phyloP scores from a whole-genome alignment of 306 rosid genomes.

The Cucumis hystrix region DNA sequence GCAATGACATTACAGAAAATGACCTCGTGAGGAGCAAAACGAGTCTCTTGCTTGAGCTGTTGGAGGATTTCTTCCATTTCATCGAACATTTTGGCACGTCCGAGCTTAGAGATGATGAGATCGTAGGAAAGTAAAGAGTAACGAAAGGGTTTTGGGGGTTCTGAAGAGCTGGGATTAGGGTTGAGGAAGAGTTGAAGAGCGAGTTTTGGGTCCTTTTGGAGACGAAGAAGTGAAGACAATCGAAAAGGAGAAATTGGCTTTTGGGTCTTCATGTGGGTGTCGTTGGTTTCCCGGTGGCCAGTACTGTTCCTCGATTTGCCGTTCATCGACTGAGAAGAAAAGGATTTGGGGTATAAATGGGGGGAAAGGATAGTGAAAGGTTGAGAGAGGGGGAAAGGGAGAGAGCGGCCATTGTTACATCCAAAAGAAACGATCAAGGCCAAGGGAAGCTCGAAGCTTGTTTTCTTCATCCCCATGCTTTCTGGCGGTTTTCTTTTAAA shows the following conservation, averaged over 20 bases:
- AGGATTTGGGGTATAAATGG: background rate
- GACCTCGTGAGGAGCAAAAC: constrained; percentile 34
- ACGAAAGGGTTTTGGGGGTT: constrained; percentile 26
- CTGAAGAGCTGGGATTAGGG: constrained; percentile 20
- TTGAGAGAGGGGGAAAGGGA: background rate
- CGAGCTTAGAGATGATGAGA: constrained; percentile 68
- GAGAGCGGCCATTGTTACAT: background rate
- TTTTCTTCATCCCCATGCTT: background rate
- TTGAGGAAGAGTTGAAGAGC: constrained; percentile 57
- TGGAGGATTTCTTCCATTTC: constrained; percentile 55
- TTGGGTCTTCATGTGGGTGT: constrained; percentile 20
- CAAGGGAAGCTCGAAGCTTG: background rate
- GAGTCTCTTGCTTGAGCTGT: constrained; percentile 34
- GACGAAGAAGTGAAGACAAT: constrained; percentile 59
- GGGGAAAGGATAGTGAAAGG: background rate
- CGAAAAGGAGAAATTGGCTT: constrained; percentile 57
- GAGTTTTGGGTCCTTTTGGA: constrained; percentile 38
- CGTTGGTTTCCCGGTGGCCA: background rate
- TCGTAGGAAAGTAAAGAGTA: constrained; percentile 55
- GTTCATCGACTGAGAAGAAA: background rate
- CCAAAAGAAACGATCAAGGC: background rate
- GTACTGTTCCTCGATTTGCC: background rate
- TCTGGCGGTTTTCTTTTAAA: background rate
- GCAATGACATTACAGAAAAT: constrained; percentile 66
- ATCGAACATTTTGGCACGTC: constrained; percentile 61